A percentile compares a stretch with the other conserved stretches of the same genome.
Evolutionary conservation across 768 basidiomycete genomes (phyloP).

Genomic region (Agaricus sinodeliciosus): DNA sequence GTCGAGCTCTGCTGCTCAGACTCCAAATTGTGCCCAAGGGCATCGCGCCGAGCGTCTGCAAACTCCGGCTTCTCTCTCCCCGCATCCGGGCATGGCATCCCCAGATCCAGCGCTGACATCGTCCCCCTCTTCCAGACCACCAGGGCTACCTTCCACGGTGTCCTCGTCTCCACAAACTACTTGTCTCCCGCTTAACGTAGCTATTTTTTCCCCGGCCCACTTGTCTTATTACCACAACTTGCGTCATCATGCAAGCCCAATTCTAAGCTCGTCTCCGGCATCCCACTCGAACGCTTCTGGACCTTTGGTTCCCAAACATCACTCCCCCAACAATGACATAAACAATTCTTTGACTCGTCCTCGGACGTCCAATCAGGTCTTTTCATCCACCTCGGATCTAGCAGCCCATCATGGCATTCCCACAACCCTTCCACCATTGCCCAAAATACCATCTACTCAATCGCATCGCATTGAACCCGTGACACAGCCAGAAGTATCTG

Average conservation of each 20-base stretch:
- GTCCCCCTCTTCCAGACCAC: slow-evolving; percentile 44
- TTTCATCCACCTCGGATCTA: slow-evolving; percentile 58
- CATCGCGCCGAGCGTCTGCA: slow-evolving; percentile 19
- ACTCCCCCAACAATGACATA: slow-evolving; percentile 49
- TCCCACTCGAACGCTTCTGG: slow-evolving; percentile 35
- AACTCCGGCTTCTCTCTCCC: background rate
- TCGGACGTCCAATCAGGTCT: slow-evolving; percentile 61
- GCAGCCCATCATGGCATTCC: slow-evolving; percentile 79
- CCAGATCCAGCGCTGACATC: slow-evolving; percentile 43
- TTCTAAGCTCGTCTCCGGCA: slow-evolving; percentile 40
- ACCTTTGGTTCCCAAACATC: slow-evolving; percentile 49
- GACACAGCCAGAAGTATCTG: slow-evolving; percentile 29
- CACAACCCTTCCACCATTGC: slow-evolving; percentile 60
- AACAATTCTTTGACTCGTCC: slow-evolving; percentile 48
- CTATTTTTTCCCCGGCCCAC: slow-evolving; percentile 44
- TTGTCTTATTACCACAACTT: slow-evolving; percentile 21
- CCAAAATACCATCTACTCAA: slow-evolving; percentile 36
- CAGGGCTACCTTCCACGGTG: slow-evolving; percentile 44
- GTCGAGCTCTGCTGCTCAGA: slow-evolving; percentile 15
- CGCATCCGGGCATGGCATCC: too few relatives aligned
- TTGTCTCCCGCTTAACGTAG: slow-evolving; percentile 26
- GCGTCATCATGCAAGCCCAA: slow-evolving; percentile 40
- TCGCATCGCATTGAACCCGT: slow-evolving; percentile 39
- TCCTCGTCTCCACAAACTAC: slow-evolving; percentile 30
- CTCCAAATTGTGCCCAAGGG: slow-evolving; percentile 14